phyloP scores from a whole-genome alignment of 2,329 filamentous ascomycete genomes.

The Curvularia verruculosa region DNA sequence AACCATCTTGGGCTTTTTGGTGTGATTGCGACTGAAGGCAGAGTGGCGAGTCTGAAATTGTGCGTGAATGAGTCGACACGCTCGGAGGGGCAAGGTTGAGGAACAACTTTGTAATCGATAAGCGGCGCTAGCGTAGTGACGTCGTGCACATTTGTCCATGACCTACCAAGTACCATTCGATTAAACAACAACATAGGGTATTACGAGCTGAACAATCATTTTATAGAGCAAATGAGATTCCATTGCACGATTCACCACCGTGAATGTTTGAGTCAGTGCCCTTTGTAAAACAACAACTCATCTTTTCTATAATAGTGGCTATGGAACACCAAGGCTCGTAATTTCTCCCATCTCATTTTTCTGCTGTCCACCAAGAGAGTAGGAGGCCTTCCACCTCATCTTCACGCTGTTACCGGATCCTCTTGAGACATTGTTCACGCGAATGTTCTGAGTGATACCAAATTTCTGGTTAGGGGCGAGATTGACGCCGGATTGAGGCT shows the following conservation, averaged over 20 bases:
- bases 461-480: slow-evolving; percentile 73
- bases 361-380: slow-evolving; percentile 68
- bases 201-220: background rate
- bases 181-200: background rate
- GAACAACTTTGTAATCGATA: slow-evolving; percentile 34
- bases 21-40: background rate
- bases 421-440: slow-evolving; percentile 74
- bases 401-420: slow-evolving; percentile 81
- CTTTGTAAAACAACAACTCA: slow-evolving; percentile 4
- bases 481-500: slow-evolving; percentile 81
- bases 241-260: background rate
- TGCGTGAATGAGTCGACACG: slow-evolving; percentile 6
- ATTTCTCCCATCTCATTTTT: slow-evolving; percentile 87
- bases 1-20: slow-evolving; percentile 67
- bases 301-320: slow-evolving; percentile 18
- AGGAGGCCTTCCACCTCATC: slow-evolving; percentile 86
- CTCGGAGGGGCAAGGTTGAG: slow-evolving; percentile 27
- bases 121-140: slow-evolving; percentile 19
- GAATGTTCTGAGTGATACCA: slow-evolving; percentile 82
- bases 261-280: slow-evolving; percentile 4
- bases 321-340: slow-evolving; percentile 76
- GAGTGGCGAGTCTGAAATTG: slow-evolving; percentile 4
- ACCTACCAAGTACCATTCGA: background rate
- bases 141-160: slow-evolving; percentile 9
- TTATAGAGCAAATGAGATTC: background rate